Evolutionary conservation across 768 basidiomycete genomes (phyloP), one percentile per base, ranked within the genome.

Genomic region (Tricholoma terreum): DNA sequence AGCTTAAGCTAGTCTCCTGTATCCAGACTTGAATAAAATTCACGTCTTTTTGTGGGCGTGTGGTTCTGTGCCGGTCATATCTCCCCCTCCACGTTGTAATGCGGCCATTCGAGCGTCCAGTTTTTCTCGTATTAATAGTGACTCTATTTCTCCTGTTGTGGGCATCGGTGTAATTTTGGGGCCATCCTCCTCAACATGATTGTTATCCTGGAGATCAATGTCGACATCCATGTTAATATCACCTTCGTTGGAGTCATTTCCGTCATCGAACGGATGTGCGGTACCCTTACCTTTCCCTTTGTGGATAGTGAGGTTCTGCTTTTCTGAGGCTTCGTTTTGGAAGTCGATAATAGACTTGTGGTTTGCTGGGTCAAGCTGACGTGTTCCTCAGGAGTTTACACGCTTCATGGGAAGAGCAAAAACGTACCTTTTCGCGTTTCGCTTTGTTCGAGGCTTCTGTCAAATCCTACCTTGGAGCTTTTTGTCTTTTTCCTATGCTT

Each of bases 401-500:
- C 4, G 6, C 33, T 22, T 14, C 1, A 12, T 24, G 10, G 14
- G 14, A 56, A 22, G 19, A 55, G 9, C 7, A n/a, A 45, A 46
- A 57, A 67, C 71, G 21, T 54, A 91, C 94, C 82, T 94, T 95
- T 55, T 90, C 90, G 42, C 85, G 81, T 69, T 89, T 92, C 0
- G 92, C 92, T 65, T 92, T 94, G 72, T 89, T 92, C 10, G 90
- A 85, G 1, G 87, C 90, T 70, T 95, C 92, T 68, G 95, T 94
- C 34, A 92, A 78, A 42, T 86, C 87, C 65, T 95, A 92, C 67
- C 92, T 94, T 2, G 88, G 83, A 21, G 87, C 83, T 61, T 89
- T n/a, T 88, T 74, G 81, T 80, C 62, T 92, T 90, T 74, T 92
- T 95, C 73, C 86, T 94, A 71, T 94, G 87, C 70, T 92, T 92